These are phyloP conservation scores for Cardamine resedifolia DNA, from an alignment of 345 rosid genomes.

Conservation along the genomic window DNA sequence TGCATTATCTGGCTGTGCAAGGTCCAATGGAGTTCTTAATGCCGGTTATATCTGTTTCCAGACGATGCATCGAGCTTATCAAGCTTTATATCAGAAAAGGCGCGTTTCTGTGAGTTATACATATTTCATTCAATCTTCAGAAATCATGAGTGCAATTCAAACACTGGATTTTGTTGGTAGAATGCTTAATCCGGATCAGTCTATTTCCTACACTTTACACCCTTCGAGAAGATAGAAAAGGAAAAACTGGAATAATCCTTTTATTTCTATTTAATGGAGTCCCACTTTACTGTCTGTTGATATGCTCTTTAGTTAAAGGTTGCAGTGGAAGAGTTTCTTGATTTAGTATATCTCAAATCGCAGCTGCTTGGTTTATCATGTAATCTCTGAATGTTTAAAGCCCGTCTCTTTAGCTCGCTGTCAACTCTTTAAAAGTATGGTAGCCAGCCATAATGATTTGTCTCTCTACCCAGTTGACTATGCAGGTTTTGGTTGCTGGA, in stretches of 20 bases:
- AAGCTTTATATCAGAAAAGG: conserved; percentile 52
- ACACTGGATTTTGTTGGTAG: background rate
- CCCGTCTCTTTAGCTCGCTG: background rate
- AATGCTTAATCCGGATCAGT: background rate
- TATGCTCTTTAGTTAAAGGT: background rate
- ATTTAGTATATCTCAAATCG: background rate
- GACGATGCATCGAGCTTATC: conserved; percentile 73
- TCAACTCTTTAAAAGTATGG: background rate
- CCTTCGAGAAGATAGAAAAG: background rate
- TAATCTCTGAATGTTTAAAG: background rate
- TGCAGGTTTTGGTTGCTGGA: conserved; percentile 60
- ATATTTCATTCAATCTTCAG: conserved; percentile 12
- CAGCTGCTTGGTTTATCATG: background rate
- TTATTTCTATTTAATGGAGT: background rate
- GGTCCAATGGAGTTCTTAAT: conserved; percentile 93
- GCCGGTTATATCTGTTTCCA: conserved; percentile 92
- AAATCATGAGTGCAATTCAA: background rate
- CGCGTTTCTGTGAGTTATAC: conserved; percentile 54
- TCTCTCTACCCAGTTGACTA: conserved; percentile 50
- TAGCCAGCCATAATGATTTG: background rate
- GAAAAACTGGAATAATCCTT: background rate
- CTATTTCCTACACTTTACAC: background rate
- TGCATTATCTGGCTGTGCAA: conserved; percentile 84
- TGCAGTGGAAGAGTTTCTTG: background rate
- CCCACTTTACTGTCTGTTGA: background rate